phyloP scores from a whole-genome alignment of 1,139 yeast genomes.

The Suhomyces kunorum region DNA sequence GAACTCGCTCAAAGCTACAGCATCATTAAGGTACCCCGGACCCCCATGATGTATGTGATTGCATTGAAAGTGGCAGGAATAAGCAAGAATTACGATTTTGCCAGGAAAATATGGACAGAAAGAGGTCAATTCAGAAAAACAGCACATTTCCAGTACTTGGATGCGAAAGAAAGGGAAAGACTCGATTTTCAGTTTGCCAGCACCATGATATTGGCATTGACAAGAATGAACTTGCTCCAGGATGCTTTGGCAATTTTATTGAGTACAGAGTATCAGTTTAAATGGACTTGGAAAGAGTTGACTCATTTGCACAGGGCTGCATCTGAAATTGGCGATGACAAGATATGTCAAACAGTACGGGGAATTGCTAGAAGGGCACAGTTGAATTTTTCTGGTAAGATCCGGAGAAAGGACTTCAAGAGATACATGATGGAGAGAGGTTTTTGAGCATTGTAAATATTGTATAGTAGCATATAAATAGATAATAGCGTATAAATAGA shows the following conservation, averaged over 20 bases:
- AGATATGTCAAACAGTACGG: constrained; percentile 38
- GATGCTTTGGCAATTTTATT: constrained; percentile 72
- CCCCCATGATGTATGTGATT: constrained; percentile 57
- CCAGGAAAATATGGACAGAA: constrained; percentile 70
- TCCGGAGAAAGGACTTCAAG: constrained; percentile 36
- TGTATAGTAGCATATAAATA: no score
- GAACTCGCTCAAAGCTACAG: constrained; percentile 9
- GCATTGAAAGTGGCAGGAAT: constrained; percentile 67
- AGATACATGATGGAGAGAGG: constrained; percentile 37
- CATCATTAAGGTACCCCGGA: constrained; percentile 40
- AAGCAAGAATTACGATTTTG: constrained; percentile 54
- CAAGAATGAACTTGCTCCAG: constrained; percentile 52
- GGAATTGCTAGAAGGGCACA: constrained; percentile 35
- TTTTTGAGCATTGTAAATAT: constrained; percentile 18
- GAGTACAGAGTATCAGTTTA: constrained; percentile 67
- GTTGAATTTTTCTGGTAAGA: constrained; percentile 41
- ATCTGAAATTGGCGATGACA: constrained; percentile 49
- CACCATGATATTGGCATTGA: constrained; percentile 57
- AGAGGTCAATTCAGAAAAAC: constrained; percentile 74
- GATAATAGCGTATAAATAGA: constrained; percentile 12
- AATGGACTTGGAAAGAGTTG: constrained; percentile 68
- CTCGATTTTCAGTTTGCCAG: constrained; percentile 71
- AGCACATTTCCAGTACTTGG: constrained; percentile 40
- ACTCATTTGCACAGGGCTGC: constrained; percentile 51
- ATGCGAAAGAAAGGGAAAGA: constrained; percentile 40